Percentiles rank a stretch among this genome's conserved stretches.
These are phyloP conservation scores for Microdochium trichocladiopsis DNA, from an alignment of 2,329 filamentous ascomycete species.

Conservation along the genomic window DNA sequence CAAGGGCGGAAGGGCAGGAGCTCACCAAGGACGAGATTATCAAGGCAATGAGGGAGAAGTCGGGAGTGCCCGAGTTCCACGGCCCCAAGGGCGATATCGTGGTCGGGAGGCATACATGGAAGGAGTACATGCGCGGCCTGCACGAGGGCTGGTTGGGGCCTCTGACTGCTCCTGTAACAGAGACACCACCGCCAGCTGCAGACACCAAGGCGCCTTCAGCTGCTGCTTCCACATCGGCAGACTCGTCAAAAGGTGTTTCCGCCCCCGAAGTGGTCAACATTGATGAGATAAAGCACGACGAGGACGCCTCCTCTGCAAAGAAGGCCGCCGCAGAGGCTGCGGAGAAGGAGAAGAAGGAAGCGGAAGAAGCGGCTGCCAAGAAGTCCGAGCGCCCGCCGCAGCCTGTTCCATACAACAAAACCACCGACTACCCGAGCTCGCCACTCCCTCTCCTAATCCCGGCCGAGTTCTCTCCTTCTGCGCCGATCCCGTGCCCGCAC, in stretches of 20 bases:
- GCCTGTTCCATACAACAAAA: slow-evolving; percentile 66
- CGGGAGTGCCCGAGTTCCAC: slow-evolving; percentile 63
- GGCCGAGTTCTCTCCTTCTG: slow-evolving; percentile 63
- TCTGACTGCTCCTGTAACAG: slow-evolving; percentile 36
- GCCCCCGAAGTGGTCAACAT: not conserved
- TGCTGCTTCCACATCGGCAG: slow-evolving; percentile 13
- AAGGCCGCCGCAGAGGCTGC: slow-evolving; percentile 8
- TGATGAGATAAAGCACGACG: slow-evolving; percentile 8
- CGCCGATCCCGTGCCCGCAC: slow-evolving; percentile 74
- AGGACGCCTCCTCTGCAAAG: slow-evolving; percentile 13
- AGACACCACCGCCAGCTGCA: slow-evolving; percentile 11
- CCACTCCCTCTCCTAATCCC: slow-evolving; percentile 60
- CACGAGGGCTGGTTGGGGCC: slow-evolving; percentile 97
- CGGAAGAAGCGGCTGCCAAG: slow-evolving; percentile 35
- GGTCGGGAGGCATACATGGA: slow-evolving; percentile 90
- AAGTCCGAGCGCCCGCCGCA: slow-evolving; percentile 54
- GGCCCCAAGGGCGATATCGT: slow-evolving; percentile 79
- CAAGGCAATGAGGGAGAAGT: slow-evolving; percentile 54
- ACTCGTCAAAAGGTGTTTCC: slow-evolving; percentile 2
- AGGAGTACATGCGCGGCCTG: slow-evolving; percentile 87
- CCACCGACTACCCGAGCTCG: slow-evolving; percentile 63
- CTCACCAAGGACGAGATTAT: slow-evolving; percentile 54
- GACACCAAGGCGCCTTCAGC: slow-evolving; percentile 16
- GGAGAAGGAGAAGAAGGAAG: slow-evolving; percentile 30
- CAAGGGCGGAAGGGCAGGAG: slow-evolving; percentile 34